A percentile compares a stretch with the other conserved stretches of the same genome.
These are phyloP conservation scores for Xerocomus amazonicus DNA, from an alignment of 1,284 basidiomycete species.

Conservation along the genomic window DNA sequence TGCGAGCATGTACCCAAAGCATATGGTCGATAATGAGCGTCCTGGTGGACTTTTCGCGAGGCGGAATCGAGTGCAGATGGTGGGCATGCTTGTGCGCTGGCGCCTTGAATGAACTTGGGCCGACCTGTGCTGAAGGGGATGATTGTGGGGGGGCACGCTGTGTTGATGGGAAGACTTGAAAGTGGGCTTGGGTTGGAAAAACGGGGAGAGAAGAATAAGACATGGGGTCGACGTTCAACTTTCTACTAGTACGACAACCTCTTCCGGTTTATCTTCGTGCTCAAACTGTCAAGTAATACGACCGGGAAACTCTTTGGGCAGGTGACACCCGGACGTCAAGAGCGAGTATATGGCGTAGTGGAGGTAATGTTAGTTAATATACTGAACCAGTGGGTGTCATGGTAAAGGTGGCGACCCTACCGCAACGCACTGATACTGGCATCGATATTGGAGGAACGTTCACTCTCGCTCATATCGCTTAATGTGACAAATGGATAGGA, in stretches of 20 bases:
- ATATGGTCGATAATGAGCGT: constrained; percentile 81
- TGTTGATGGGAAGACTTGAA: constrained; percentile 18
- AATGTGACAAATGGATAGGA: too few species aligned
- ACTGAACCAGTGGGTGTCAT: too few species aligned
- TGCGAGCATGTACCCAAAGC: constrained; percentile 75
- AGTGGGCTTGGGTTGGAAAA: constrained; percentile 19
- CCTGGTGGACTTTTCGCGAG: constrained; percentile 72
- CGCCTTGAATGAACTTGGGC: constrained; percentile 26
- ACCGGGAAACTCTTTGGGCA: neutral
- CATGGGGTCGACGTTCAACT: constrained; percentile 16
- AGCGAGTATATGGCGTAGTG: too few species aligned
- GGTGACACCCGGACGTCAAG: neutral
- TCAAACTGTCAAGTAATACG: constrained; percentile 1
- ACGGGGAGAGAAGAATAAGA: constrained; percentile 27
- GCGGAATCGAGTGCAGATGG: constrained; percentile 63
- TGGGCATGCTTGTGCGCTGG: constrained; percentile 42
- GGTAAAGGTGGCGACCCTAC: too few species aligned
- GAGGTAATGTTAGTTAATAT: too few species aligned
- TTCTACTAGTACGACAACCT: constrained; percentile 4
- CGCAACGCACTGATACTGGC: too few species aligned
- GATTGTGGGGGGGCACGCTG: constrained; percentile 10
- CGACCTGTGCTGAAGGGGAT: constrained; percentile 11
- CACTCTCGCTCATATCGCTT: neutral
- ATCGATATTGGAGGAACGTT: neutral
- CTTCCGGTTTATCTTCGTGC: constrained; percentile 29